Evolutionary conservation across 2,329 filamentous ascomycete species (phyloP), one percentile per base, ranked within the genome.

Genomic region (Nemania sp.): DNA sequence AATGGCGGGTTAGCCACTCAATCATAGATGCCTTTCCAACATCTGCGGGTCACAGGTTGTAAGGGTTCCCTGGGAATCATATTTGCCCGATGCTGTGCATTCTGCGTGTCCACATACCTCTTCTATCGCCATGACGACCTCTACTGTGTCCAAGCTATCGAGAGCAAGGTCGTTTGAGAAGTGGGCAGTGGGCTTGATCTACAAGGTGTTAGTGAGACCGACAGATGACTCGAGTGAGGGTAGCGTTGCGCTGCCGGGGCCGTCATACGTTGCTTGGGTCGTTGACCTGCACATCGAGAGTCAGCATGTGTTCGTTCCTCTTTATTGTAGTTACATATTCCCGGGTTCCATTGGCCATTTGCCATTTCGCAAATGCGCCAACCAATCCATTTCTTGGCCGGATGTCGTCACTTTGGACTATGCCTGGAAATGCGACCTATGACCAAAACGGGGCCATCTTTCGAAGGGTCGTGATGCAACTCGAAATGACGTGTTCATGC

Each of bases 91-190:
- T 15, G 18, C 24, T 3, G 7, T 2, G 5, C 5, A 51, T 18
- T 15, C 18, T 3, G 13, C 10, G 11, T 35, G 6, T n/a, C 27
- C 6, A n/a, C 63, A 75, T 83, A 94, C 92, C 90, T 99, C 96
- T 89, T 99, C 96, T 84, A 99, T 98, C 74, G 96, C 96, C 96
- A 99, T 99, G 77, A 99, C 96, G 74, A 99, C 96, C 88, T 99
- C 96, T 72, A 99, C 96, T 72, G 96, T 98, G 82, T 99, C 96
- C 82, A 99, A 89, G 84, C 92, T 97, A 86, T 99, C 96, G 78
- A 99, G 87, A 73, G 94, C 96, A 72, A 99, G 92, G 84, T 99
- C 95, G 82, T 98, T 98, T 80, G 93, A 88, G 85, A 99, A 99
- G 88, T 98, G 94, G 67, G 95, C 91, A 62, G 85, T 87, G 72